Conservation (phyloP, 2,329 filamentous ascomycete genomes). For the Microsporum canis region DNA sequence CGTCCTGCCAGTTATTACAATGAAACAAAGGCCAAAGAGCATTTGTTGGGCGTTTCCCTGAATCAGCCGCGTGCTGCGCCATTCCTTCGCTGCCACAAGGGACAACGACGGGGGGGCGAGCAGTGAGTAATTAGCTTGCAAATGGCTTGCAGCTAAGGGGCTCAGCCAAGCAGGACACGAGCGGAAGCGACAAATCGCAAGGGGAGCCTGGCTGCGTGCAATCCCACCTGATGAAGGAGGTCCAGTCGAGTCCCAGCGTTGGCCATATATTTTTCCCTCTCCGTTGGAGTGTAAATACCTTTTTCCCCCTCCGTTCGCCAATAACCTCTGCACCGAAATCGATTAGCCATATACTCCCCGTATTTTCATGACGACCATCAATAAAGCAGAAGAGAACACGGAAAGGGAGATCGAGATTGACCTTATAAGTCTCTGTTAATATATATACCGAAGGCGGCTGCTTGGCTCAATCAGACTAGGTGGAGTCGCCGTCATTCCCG, state of each 20-base stretch:
- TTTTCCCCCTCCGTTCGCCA: neutral
- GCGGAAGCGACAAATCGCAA: constrained; percentile 2
- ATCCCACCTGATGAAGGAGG: constrained; percentile 1
- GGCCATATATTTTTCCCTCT: neutral
- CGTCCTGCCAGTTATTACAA: too few species aligned
- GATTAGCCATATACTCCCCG: neutral
- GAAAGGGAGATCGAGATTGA: neutral
- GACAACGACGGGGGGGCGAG: neutral
- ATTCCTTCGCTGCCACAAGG: constrained; percentile 4
- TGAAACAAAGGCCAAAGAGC: neutral
- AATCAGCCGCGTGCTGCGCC: constrained; percentile 11
- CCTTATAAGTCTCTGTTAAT: neutral
- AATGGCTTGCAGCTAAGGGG: constrained; percentile 1
- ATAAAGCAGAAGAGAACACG: neutral
- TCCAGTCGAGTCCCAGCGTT: neutral
- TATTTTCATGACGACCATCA: neutral
- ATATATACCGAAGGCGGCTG: neutral
- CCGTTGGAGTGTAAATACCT: neutral
- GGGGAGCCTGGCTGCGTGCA: neutral
- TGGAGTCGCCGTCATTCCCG: constrained; percentile 1
- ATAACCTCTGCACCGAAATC: neutral
- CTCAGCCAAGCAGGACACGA: constrained; percentile 3
- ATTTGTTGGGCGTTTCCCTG: constrained; percentile 3
- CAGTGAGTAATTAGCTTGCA: neutral
- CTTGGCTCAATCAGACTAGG: neutral